Base-by-base conservation (phyloP, 2,329 filamentous ascomycete genomes). In the Spiromastix sp. region DNA sequence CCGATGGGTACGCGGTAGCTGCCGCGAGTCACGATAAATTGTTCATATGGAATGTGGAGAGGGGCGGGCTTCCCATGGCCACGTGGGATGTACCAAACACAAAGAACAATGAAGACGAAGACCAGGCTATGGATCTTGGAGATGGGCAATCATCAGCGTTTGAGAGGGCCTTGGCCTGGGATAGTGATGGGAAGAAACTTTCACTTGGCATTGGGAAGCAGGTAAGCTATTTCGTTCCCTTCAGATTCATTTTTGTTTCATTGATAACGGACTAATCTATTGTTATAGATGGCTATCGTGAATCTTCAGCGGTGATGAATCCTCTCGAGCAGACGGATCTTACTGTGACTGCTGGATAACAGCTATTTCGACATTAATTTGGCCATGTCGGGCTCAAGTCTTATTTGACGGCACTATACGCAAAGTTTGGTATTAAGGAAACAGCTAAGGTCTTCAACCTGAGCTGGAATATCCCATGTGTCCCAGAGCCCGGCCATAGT, bases 161-260 rank as follows among this genome's bases (percentile, higher is more conserved):
- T 7, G 56, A 63, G 41, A 55, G 64, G 30, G 56, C 59, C 18
- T 51, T 74, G 34, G 61, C 59, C 19, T 74, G 70, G 70, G 69
- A 71, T 48, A 57, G 57, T 9, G 65, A 72, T 48, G 68, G 69
- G n/a, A 67, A 67, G 46, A 68, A 63, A 45, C 55, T 74, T 38
- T 66, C 64, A 2, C 67, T 70, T 46, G 65, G 64, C 17, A 59
- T 67, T 38, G 62, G 61, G 19, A 62, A 60, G 42, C 62, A 68
- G 61, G 68, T 71, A 55, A 26, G 55, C 48, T 29, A 38, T 30
- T 5, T 32, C 34, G 37, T 10, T 8, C 12, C 19, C 30, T 26
- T 26, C 16, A n/a, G 3, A 16, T 20, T 26, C 17, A 13, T 16
- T 25, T 27, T 33, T 25, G 41, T 36, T 39, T 25, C n/a, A n/a